Evolutionary conservation across 306 rosid species (phyloP), one percentile per base, ranked within the genome.

Genomic region (Inga laurina): DNA sequence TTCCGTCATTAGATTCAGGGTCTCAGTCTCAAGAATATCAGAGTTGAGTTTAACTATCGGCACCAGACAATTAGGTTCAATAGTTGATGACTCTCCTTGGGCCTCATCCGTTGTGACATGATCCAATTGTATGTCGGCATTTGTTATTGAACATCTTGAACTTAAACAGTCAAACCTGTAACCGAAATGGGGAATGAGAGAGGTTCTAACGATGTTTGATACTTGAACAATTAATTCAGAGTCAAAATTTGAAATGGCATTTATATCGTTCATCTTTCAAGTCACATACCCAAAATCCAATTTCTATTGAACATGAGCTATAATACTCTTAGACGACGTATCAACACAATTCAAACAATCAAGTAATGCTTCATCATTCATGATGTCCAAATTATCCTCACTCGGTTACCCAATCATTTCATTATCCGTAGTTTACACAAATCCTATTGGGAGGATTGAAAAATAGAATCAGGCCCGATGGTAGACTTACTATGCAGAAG

Each of bases 101-200:
- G 66, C 78, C 64, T 92, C 94, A 57, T 88, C 89, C 54, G 75
- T 82, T 0, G 88, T 69, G 30, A 88, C 93, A 74, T 85, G 87
- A 48, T 82, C 84, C 86, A 91, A 85, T 76, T 88, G 90, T 79
- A 88, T 69, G 56, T 91, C 93, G 1, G 95, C 82, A 86, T 92
- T 89, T 21, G 97, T 91, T 41, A 94, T 65, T 9, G 95, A 94
- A 88, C 99, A 97, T 77, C 83, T 91, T 44, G 94, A 85, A 85
- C 83, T 84, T 37, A 91, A 79, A 73, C 89, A 67, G 16, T 78
- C 82, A 88, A 89, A 86, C 84, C 99, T 97, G 92, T 30, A 74
- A 65, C 62, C 84, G 76, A 85, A 22, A 61, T 51, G 49, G 30
- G 24, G 70, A 54, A 22, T 70, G 35, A 32, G 34, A 69, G 39